phyloP scores from a whole-genome alignment of 1,284 basidiomycete species.

The Heterobasidion parviporum region DNA sequence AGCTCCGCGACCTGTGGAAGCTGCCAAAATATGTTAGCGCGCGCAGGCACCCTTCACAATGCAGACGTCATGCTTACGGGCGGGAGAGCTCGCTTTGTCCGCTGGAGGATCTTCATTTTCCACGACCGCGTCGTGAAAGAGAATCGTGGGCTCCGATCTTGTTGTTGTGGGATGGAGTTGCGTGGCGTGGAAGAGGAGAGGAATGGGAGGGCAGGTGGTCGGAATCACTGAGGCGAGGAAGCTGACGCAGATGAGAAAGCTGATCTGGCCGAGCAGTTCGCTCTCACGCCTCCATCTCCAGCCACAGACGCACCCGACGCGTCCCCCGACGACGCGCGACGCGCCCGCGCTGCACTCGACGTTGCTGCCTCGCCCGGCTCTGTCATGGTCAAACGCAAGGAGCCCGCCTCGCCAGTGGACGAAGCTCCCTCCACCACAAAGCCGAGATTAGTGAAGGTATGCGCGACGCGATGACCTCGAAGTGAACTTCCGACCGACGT shows the following conservation, averaged over 20 bases:
- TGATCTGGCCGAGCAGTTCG: no score
- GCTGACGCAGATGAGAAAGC: no score
- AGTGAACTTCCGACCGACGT: neutral
- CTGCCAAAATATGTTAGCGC: constrained; percentile 27
- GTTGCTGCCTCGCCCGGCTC: neutral
- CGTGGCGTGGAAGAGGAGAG: no score
- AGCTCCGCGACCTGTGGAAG: constrained; percentile 71
- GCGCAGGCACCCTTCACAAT: constrained; percentile 7
- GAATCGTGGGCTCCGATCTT: no score
- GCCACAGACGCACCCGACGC: no score
- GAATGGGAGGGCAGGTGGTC: no score
- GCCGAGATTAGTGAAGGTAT: neutral
- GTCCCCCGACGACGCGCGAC: no score
- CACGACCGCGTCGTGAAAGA: constrained; percentile 38
- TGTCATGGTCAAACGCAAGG: neutral
- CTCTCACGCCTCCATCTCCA: no score
- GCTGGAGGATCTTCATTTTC: constrained; percentile 75
- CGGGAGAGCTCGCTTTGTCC: constrained; percentile 66
- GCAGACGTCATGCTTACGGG: constrained; percentile 38
- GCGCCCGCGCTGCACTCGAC: no score
- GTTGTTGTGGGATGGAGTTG: no score
- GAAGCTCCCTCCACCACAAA: neutral
- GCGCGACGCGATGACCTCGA: neutral
- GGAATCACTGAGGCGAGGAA: no score
- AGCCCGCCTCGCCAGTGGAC: neutral